Conservation (phyloP, 352 stramenopile genomes). For the Globisporangium cystogenes region DNA sequence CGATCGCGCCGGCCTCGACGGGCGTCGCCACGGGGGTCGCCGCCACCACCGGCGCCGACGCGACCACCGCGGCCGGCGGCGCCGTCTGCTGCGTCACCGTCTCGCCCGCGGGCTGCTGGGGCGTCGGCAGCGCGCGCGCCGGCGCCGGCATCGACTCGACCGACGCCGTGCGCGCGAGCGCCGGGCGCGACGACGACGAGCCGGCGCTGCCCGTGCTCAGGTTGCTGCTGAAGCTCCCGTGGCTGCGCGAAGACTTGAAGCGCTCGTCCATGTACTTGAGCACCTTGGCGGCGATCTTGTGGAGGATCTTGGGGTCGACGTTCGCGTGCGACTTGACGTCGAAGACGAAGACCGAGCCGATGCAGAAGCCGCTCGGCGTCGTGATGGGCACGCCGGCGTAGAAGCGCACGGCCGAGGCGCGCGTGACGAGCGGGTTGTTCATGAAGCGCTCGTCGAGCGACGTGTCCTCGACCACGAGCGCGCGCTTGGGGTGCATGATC, state of each 20-base stretch:
- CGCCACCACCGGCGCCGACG: constrained; percentile 14
- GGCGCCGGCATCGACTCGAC: constrained; percentile 13
- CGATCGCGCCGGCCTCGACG: constrained; percentile 33
- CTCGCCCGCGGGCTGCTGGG: constrained; percentile 49
- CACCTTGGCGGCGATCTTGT: constrained; percentile 85
- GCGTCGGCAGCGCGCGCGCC: constrained; percentile 15
- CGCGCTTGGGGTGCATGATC: constrained; percentile 82
- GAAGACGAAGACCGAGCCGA: constrained; percentile 84
- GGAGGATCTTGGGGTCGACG: constrained; percentile 77
- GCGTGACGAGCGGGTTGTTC: constrained; percentile 80
- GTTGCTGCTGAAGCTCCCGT: constrained; percentile 11
- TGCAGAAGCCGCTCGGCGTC: constrained; percentile 69
- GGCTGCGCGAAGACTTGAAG: constrained; percentile 39
- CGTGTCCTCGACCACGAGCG: constrained; percentile 80
- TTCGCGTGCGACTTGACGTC: constrained; percentile 76
- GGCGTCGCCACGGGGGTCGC: constrained; percentile 7
- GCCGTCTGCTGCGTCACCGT: constrained; percentile 43
- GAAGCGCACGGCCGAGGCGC: constrained; percentile 76
- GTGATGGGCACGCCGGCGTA: constrained; percentile 82
- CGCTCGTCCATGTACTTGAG: constrained; percentile 87
- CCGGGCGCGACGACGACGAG: constrained; percentile 8
- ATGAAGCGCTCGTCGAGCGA: constrained; percentile 76
- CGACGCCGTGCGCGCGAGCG: constrained; percentile 25
- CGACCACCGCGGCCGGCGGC: not conserved
- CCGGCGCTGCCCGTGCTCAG: constrained; percentile 13